These are phyloP conservation scores for Phyllachora maydis DNA, from an alignment of 2,329 filamentous ascomycete species.

Conservation along the genomic window DNA sequence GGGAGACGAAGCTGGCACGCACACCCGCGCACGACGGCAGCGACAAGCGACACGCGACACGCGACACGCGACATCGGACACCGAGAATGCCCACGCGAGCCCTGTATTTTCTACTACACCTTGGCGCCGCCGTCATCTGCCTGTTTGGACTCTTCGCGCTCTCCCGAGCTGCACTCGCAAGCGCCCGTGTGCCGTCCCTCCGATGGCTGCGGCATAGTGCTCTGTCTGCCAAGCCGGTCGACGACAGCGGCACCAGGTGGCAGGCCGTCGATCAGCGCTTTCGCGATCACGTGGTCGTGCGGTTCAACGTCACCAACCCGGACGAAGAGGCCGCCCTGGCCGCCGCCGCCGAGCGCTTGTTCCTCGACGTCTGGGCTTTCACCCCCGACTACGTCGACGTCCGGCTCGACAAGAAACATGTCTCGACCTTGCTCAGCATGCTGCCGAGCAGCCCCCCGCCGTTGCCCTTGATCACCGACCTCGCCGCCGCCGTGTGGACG, in stretches of 20 bases:
- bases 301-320: slow-evolving; percentile 57
- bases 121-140: no score
- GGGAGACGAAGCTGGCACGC: no score
- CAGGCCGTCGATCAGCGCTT: no score
- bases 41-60: no score
- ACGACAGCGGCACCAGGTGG: no score
- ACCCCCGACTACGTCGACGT: slow-evolving; percentile 71
- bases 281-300: slow-evolving; percentile 65
- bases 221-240: no score
- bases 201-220: slow-evolving; percentile 27
- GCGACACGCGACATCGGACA: no score
- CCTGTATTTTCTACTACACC: no score
- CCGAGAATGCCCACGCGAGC: no score
- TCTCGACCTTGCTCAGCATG: slow-evolving; percentile 58
- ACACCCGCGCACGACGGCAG: no score
- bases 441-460: slow-evolving; percentile 55
- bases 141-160: no score
- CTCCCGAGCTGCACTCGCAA: no score
- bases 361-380: slow-evolving; percentile 83
- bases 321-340: slow-evolving; percentile 51
- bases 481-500: slow-evolving; percentile 57
- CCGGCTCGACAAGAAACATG: slow-evolving; percentile 52
- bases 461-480: slow-evolving; percentile 62
- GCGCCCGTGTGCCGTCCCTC: slow-evolving; percentile 26
- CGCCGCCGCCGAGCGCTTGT: slow-evolving; percentile 53